Percentiles rank a stretch among this genome's conserved stretches.
phyloP scores from a whole-genome alignment of 1,284 basidiomycete species.

The Cutaneotrichosporon sp. region DNA sequence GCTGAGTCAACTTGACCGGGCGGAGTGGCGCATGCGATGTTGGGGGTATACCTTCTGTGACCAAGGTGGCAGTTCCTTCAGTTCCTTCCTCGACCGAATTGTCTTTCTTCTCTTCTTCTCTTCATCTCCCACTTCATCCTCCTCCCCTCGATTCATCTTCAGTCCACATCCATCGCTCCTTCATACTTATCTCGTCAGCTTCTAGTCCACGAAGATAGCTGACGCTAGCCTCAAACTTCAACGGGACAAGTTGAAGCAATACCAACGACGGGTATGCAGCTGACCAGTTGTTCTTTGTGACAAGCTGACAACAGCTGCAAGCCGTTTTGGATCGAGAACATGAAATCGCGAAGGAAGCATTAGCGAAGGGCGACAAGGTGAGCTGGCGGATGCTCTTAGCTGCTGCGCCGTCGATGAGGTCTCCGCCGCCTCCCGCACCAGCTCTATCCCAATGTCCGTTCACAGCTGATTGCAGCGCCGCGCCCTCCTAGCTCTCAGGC shows the following conservation, averaged over 20 bases:
- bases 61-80: neutral
- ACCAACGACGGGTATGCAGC: conserved; percentile 94
- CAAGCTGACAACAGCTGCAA: conserved; percentile 63
- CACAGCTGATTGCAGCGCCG: conserved; percentile 50
- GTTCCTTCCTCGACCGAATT: neutral
- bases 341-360: conserved; percentile 76
- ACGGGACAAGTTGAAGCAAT: conserved; percentile 89
- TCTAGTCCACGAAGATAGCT: conserved; percentile 5
- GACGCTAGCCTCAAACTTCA: conserved; percentile 77
- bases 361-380: conserved; percentile 76
- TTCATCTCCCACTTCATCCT: neutral
- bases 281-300: conserved; percentile 36
- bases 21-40: too few species aligned
- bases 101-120: too few species aligned
- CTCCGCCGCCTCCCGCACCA: too few species aligned
- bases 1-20: too few species aligned
- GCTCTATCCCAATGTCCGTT: too few species aligned
- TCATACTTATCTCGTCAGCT: neutral
- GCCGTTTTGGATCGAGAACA: conserved; percentile 78
- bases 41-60: too few species aligned
- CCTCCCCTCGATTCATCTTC: neutral
- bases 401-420: too few species aligned
- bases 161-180: neutral
- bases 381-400: neutral
- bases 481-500: conserved; percentile 77